phyloP scores from a whole-genome alignment of 495 filamentous ascomycete genomes.

The Penicillium pancosmium region DNA sequence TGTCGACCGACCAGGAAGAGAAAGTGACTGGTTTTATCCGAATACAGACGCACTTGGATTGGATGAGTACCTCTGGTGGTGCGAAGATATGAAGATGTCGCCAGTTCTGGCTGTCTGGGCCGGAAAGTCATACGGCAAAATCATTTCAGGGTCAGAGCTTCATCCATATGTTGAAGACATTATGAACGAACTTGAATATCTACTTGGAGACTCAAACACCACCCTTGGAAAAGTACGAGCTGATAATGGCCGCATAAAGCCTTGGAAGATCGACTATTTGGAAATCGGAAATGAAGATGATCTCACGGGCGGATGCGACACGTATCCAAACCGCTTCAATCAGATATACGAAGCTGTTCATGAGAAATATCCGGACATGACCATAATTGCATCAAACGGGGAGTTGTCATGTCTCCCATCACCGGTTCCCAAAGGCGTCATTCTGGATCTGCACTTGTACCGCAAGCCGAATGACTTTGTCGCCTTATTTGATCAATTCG shows the following conservation, averaged over 20 bases:
- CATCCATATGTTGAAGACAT: conserved; percentile 55
- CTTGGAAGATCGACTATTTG: conserved; percentile 52
- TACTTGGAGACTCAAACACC: conserved; percentile 32
- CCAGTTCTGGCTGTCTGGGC: conserved; percentile 60
- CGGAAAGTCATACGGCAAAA: conserved; percentile 61
- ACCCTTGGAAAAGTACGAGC: conserved; percentile 46
- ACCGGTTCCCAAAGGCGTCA: conserved; percentile 33
- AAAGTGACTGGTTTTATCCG: conserved; percentile 63
- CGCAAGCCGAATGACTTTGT: conserved; percentile 51
- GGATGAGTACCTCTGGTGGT: conserved; percentile 67
- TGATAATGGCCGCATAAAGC: conserved; percentile 44
- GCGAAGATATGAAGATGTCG: conserved; percentile 62
- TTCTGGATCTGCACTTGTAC: conserved; percentile 56
- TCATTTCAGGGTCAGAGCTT: conserved; percentile 39
- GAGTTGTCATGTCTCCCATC: conserved; percentile 32
- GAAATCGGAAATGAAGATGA: conserved; percentile 63
- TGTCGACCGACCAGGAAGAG: conserved; percentile 61
- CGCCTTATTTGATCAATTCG: conserved; percentile 57
- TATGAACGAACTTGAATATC: conserved; percentile 62
- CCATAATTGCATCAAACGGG: conserved; percentile 44
- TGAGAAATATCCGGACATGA: conserved; percentile 48
- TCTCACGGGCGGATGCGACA: conserved; percentile 42
- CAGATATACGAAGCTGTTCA: conserved; percentile 50
- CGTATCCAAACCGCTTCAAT: conserved; percentile 48
- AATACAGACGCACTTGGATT: conserved; percentile 65